Percentiles rank a stretch among this genome's conserved stretches.
Conservation (phyloP, 108 stramenopile genomes). For the Pseudonitzschia delicatissima region DNA sequence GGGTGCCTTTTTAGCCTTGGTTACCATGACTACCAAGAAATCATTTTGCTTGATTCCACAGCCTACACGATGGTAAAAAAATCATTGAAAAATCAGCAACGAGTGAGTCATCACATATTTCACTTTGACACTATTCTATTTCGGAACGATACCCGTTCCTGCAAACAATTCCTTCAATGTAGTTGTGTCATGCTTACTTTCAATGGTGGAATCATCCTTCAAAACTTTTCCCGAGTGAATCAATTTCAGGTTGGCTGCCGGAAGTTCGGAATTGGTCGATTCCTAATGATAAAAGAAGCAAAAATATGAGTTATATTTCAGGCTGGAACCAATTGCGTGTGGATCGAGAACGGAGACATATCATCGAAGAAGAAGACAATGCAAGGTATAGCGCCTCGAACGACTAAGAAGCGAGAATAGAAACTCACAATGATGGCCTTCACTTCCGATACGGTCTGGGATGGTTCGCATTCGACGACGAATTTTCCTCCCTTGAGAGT, state of each 20-base stretch:
- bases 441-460: constrained; percentile 56
- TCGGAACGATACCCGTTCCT: too few relatives aligned
- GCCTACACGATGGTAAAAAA: too few relatives aligned
- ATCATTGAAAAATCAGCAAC: too few relatives aligned
- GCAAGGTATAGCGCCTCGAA: too few relatives aligned
- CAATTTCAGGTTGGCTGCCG: constrained; percentile 83
- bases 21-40: constrained; percentile 96
- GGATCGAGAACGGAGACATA: background rate
- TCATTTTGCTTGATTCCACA: constrained; percentile 86
- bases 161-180: background rate
- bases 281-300: constrained; percentile 37
- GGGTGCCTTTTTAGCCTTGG: constrained; percentile 86
- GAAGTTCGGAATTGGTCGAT: constrained; percentile 66
- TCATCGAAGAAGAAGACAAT: background rate
- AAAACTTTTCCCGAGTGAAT: constrained; percentile 97
- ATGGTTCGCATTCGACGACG: constrained; percentile 68
- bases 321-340: background rate
- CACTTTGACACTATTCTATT: too few relatives aligned
- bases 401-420: background rate
- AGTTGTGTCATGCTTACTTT: constrained; percentile 12
- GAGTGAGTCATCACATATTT: too few relatives aligned
- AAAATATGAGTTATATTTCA: background rate
- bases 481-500: constrained; percentile 88
- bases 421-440: constrained; percentile 79
- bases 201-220: constrained; percentile 88